Evolutionary conservation across 2,329 filamentous ascomycete species (phyloP).

Genomic region (Cladosporium colombiae): DNA sequence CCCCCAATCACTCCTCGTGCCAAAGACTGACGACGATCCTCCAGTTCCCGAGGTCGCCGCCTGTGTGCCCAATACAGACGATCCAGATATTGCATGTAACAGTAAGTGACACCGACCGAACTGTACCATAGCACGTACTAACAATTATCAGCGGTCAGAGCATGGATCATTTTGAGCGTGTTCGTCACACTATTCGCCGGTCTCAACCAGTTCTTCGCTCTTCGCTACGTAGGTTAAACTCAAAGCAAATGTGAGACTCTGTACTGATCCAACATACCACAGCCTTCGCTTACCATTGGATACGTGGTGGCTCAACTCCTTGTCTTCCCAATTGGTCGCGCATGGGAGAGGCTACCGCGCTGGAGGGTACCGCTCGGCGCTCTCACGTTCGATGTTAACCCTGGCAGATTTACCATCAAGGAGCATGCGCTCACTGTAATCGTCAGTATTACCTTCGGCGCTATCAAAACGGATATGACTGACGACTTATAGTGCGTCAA

Average conservation of each 20-base stretch:
- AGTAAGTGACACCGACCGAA: not conserved
- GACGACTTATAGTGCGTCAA: not conserved
- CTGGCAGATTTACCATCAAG: not conserved
- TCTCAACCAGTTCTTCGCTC: not conserved
- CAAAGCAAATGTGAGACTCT: not conserved
- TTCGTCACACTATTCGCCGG: not conserved
- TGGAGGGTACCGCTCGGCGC: not conserved
- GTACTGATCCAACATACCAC: not conserved
- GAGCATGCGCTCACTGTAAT: not conserved
- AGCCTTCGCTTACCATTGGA: not conserved
- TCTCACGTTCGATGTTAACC: not conserved
- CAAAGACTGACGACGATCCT: not conserved
- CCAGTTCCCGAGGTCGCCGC: not conserved
- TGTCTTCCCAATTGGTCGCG: not conserved
- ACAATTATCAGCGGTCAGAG: not conserved
- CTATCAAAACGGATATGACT: not conserved
- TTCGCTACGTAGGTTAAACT: not conserved
- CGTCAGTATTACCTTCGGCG: not conserved
- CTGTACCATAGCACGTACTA: not conserved
- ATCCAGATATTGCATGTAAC: not conserved
- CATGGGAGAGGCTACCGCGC: not conserved
- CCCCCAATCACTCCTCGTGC: not conserved
- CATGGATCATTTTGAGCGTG: not conserved
- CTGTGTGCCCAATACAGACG: not conserved
- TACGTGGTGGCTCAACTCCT: not conserved